Percentiles rank a stretch among this genome's conserved stretches.
Evolutionary conservation across 2,329 filamentous ascomycete species (phyloP).

Genomic region (Alternaria triticimaculans): DNA sequence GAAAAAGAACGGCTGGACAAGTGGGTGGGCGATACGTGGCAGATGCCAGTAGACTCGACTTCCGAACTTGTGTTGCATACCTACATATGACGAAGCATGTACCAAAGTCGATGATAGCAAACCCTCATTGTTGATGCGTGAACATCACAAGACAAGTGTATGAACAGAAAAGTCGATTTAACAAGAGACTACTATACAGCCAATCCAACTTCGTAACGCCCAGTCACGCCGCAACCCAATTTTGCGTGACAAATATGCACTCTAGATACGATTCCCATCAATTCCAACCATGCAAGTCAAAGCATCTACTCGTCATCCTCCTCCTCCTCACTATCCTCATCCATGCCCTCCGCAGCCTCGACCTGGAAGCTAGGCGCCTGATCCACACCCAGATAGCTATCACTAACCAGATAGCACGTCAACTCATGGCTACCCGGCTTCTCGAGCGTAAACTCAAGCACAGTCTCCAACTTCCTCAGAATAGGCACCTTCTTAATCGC

Average conservation of each 20-base stretch:
- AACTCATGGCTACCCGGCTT: slow-evolving; percentile 83
- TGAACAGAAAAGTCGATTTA: not conserved
- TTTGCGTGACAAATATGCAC: not conserved
- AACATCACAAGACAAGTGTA: too few relatives aligned
- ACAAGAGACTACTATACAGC: slow-evolving; percentile 1
- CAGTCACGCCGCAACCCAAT: not conserved
- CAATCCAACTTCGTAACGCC: not conserved
- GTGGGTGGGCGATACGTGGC: too few relatives aligned
- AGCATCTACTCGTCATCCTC: slow-evolving; percentile 53
- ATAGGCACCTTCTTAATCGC: slow-evolving; percentile 96
- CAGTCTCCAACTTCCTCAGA: slow-evolving; percentile 75
- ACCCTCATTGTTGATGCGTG: too few relatives aligned
- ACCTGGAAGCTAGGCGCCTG: slow-evolving; percentile 91
- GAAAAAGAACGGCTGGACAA: too few relatives aligned
- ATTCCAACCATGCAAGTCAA: not conserved
- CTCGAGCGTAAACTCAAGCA: slow-evolving; percentile 87
- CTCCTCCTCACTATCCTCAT: slow-evolving; percentile 88
- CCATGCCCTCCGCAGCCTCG: slow-evolving; percentile 88
- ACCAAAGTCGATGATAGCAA: too few relatives aligned
- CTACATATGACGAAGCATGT: too few relatives aligned
- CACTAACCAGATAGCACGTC: slow-evolving; percentile 94
- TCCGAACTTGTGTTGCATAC: too few relatives aligned
- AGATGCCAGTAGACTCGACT: too few relatives aligned
- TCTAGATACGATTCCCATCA: not conserved
- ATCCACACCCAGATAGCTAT: slow-evolving; percentile 96